Evolutionary conservation across 2,329 filamentous ascomycete species (phyloP).

Genomic region (Colletotrichum sp.): DNA sequence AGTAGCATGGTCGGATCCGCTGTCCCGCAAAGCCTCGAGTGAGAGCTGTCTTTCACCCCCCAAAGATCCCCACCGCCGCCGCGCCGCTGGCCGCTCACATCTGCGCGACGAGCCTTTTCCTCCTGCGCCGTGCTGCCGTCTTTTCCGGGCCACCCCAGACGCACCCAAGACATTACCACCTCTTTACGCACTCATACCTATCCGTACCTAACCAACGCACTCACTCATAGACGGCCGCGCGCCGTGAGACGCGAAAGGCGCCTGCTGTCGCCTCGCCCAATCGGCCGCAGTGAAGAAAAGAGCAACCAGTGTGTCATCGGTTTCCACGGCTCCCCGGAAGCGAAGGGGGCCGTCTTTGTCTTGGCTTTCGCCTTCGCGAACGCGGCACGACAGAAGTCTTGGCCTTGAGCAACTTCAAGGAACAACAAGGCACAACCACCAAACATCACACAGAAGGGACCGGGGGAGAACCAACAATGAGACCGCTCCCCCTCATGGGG

Average conservation of each 20-base stretch:
- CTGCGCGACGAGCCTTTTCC: slow-evolving; percentile 1
- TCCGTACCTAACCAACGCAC: not conserved
- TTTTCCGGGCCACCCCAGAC: not conserved
- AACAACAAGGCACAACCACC: not conserved
- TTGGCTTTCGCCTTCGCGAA: not conserved
- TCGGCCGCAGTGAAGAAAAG: not conserved
- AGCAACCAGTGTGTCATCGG: not conserved
- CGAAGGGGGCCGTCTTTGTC: not conserved
- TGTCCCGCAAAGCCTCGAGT: not conserved
- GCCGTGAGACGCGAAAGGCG: not conserved
- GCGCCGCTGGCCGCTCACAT: not conserved
- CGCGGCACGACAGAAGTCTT: not conserved
- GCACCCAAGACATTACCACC: not conserved
- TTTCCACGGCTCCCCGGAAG: not conserved
- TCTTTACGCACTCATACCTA: not conserved
- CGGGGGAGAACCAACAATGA: not conserved
- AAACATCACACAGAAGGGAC: not conserved
- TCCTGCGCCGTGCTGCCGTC: not conserved
- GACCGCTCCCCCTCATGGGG: slow-evolving; percentile 12
- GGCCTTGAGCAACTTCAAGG: not conserved
- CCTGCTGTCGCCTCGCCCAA: not conserved
- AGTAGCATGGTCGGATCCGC: not conserved
- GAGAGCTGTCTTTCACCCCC: not conserved
- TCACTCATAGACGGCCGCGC: not conserved
- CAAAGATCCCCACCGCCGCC: not conserved